Evolutionary conservation across 2,329 filamentous ascomycete genomes (phyloP).

Genomic region (Aspergillus hortae): DNA sequence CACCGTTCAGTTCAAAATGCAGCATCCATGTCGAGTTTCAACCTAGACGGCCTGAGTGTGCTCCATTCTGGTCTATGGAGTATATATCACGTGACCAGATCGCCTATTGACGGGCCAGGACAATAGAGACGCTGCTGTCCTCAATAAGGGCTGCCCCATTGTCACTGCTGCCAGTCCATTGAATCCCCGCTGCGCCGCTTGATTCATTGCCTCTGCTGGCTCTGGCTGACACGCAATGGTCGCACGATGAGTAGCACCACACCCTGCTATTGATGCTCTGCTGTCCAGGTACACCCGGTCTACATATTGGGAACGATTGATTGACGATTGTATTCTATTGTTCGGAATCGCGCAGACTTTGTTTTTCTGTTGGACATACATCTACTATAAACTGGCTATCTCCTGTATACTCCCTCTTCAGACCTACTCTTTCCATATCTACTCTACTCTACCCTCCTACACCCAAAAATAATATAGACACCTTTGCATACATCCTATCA

Average conservation of each 20-base stretch:
- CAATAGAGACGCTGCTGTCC: conserved; percentile 13
- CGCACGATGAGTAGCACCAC: neutral
- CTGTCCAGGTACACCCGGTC: neutral
- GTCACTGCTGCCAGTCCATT: neutral
- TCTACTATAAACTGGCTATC: neutral
- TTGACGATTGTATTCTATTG: neutral
- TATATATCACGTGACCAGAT: conserved; percentile 15
- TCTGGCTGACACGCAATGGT: no score
- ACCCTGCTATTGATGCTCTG: neutral
- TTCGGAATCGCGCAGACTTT: neutral
- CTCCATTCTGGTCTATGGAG: no score
- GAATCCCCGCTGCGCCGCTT: neutral
- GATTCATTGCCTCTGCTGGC: neutral
- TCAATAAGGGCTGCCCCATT: conserved; percentile 1
- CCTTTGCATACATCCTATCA: no score
- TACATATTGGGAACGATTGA: neutral
- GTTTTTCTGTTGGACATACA: neutral
- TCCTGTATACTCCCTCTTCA: neutral
- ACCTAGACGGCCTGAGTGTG: no score
- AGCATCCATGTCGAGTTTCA: no score
- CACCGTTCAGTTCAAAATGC: neutral
- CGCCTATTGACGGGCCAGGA: conserved; percentile 19
- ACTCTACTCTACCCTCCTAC: no score
- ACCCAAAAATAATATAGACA: no score
- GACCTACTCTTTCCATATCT: no score